Evolutionary conservation across 805 yeast species (phyloP).

Genomic region (Candida taoyuanica): DNA sequence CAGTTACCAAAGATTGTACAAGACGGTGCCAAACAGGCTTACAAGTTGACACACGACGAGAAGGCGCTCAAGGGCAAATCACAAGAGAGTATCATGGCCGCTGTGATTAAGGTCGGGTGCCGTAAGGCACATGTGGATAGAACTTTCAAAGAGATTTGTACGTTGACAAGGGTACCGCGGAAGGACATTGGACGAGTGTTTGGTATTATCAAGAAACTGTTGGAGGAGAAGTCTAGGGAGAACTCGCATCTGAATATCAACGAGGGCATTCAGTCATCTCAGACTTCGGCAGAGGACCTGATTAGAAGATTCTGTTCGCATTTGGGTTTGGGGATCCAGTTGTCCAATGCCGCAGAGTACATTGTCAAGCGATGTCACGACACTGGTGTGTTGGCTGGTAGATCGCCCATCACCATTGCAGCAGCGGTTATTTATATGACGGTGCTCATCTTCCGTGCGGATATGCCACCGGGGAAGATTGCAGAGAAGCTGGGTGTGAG

Average conservation of each 20-base stretch:
- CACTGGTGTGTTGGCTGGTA: conserved; percentile 90
- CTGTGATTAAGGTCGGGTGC: conserved; percentile 91
- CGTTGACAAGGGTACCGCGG: conserved; percentile 86
- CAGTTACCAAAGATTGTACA: conserved; percentile 92
- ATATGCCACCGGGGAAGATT: conserved; percentile 70
- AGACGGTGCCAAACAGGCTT: conserved; percentile 96
- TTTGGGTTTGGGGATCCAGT: conserved; percentile 77
- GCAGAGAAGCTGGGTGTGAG: conserved; percentile 94
- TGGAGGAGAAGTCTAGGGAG: conserved; percentile 38
- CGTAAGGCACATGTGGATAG: conserved; percentile 91
- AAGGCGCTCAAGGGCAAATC: conserved; percentile 83
- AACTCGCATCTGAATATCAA: conserved; percentile 25
- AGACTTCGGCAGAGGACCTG: conserved; percentile 89
- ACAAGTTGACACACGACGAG: conserved; percentile 85
- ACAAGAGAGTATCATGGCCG: conserved; percentile 93
- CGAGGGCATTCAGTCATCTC: conserved; percentile 60
- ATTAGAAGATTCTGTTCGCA: conserved; percentile 96
- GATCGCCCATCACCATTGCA: conserved; percentile 95
- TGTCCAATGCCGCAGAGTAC: conserved; percentile 88
- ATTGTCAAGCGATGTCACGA: conserved; percentile 88
- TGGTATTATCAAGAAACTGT: conserved; percentile 71
- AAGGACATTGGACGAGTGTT: conserved; percentile 93
- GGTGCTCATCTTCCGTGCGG: conserved; percentile 78
- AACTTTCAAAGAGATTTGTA: conserved; percentile 93
- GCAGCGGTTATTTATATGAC: conserved; percentile 97